Base-by-base conservation (phyloP, 2,329 filamentous ascomycete genomes). In the Fusarium nisikadoi region DNA sequence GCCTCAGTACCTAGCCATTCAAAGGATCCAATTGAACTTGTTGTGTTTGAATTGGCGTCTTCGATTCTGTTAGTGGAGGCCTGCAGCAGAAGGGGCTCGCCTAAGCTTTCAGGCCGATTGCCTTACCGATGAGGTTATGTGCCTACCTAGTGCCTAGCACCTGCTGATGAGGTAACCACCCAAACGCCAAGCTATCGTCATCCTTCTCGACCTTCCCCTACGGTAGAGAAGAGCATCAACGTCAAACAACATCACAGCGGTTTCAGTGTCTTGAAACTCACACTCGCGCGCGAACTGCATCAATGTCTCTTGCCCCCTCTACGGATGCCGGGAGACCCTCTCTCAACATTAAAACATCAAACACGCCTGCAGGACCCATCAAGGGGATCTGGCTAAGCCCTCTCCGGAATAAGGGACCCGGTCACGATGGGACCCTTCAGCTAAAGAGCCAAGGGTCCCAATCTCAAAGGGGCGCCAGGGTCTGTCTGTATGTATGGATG, bases 311-410 rank as follows among this genome's bases (percentile, higher is more conserved):
- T 33, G 33, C 57, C 50, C 56, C 62, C 62, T 68, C 54, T 54
- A 33, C 38, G 52, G 36, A 33, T 49, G 54, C 53, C 33, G 55
- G 35, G 31, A 62, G 60, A 38, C 47, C 47, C 41, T 56, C 54
- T 49, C 39, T 52, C 53, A 41, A 47, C 56, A 43, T 35, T 49
- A 56, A 47, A 41, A 46, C 39, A 50, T 23, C 52, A 36, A 42
- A 62, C 31, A 43, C 23, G 41, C 16, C 46, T 50, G 29, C 35
- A 57, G 45, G 52, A 39, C 61, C 68, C 68, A 62, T 70, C 50
- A 50, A 62, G 49, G 47, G 47, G 55, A 68, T 47, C 63, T 68
- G 13, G 45, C 68, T 71, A 52, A 27, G 20, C 57, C 62, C 35
- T 38, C 47, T 68, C 43, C 39, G 41, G 62, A 62, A 31, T 29